phyloP scores from a whole-genome alignment of 73 alveolate genomes.

The Tetrahymena malaccensis region DNA sequence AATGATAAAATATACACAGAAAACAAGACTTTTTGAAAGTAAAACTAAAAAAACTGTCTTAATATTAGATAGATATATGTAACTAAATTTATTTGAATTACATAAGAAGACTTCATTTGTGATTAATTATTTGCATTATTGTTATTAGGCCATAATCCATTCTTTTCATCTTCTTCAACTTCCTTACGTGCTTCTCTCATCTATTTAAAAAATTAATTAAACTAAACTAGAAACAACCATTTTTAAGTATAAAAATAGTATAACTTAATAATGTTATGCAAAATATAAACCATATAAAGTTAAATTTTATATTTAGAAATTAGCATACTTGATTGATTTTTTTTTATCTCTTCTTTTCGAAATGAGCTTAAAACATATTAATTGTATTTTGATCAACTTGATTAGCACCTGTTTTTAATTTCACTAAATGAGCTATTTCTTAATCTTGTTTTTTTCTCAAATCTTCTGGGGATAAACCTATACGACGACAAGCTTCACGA shows the following conservation, averaged over 20 bases:
- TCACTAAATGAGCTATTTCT: not conserved
- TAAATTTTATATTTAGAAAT: not conserved
- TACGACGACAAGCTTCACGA: not conserved
- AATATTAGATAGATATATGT: not conserved
- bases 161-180: not conserved
- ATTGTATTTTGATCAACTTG: not conserved
- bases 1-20: no score
- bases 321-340: not conserved
- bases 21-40: not conserved
- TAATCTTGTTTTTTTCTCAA: not conserved
- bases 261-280: not conserved
- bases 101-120: not conserved
- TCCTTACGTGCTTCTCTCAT: not conserved
- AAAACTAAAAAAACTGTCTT: not conserved
- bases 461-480: not conserved
- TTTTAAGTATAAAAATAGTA: not conserved
- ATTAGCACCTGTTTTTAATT: not conserved
- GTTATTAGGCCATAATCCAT: not conserved
- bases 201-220: not conserved
- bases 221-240: not conserved
- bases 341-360: not conserved
- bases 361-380: not conserved
- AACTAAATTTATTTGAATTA: not conserved
- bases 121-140: not conserved
- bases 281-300: not conserved